Conservation (phyloP, 495 filamentous ascomycete genomes). For the Hypoxylon lienhwacheense region DNA sequence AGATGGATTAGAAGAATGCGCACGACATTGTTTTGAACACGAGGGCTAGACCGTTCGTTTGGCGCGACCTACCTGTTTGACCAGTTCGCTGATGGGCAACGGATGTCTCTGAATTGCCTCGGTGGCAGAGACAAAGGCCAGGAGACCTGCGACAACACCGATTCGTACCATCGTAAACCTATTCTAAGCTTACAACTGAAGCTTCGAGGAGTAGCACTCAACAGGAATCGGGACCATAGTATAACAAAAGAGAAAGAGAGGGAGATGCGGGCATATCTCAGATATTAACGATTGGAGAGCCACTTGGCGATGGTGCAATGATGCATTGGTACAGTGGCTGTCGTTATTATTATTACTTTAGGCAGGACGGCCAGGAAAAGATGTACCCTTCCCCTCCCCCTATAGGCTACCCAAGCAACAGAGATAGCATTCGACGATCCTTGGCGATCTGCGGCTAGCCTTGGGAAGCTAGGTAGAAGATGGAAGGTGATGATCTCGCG, state of each 20-base stretch:
- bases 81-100: slow-evolving; percentile 29
- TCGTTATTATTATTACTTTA: slow-evolving; percentile 26
- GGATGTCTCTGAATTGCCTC: slow-evolving; percentile 30
- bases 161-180: slow-evolving; percentile 20
- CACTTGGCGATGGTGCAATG: slow-evolving; percentile 32
- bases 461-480: slow-evolving; percentile 22
- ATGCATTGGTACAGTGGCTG: background rate
- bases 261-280: slow-evolving; percentile 16
- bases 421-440: slow-evolving; percentile 22
- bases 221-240: slow-evolving; percentile 5
- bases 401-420: slow-evolving; percentile 9
- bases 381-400: slow-evolving; percentile 1
- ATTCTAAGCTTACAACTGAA: background rate
- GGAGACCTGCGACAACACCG: slow-evolving; percentile 15
- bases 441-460: slow-evolving; percentile 18
- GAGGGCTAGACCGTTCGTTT: too few species aligned
- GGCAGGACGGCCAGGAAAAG: slow-evolving; percentile 28
- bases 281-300: slow-evolving; percentile 7
- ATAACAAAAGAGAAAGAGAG: slow-evolving; percentile 4
- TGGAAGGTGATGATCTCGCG: slow-evolving; percentile 19
- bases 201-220: slow-evolving; percentile 1
- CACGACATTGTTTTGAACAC: too few species aligned
- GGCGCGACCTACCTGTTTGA: slow-evolving; percentile 28
- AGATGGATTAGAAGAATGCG: background rate
- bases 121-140: slow-evolving; percentile 16